phyloP scores from a whole-genome alignment of 139 green algal genomes.

The Coelastrella sp. region DNA sequence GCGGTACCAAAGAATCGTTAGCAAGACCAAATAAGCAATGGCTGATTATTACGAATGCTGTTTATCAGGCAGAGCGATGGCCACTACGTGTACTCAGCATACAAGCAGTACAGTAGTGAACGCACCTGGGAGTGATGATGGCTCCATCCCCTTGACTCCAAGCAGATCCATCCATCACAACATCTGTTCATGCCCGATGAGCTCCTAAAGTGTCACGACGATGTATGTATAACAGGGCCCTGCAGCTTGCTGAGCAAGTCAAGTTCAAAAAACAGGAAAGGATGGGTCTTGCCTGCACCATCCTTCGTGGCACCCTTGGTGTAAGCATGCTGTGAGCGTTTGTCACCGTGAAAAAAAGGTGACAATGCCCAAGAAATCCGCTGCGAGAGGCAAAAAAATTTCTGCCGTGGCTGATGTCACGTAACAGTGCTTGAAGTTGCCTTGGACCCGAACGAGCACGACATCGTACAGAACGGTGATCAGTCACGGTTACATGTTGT shows the following conservation, averaged over 20 bases:
- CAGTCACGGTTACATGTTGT: too few species aligned
- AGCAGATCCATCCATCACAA: not conserved
- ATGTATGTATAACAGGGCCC: too few species aligned
- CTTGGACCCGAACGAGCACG: too few species aligned
- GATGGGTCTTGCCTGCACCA: not conserved
- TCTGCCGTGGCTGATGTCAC: too few species aligned
- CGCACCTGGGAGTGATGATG: constrained; percentile 45
- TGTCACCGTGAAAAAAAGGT: too few species aligned
- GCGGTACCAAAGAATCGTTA: not conserved
- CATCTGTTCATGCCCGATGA: not conserved
- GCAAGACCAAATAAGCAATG: not conserved
- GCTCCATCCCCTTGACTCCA: constrained; percentile 23
- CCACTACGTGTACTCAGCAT: not conserved
- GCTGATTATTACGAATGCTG: not conserved
- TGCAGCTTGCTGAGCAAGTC: not conserved
- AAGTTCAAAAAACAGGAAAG: not conserved
- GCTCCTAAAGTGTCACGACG: too few species aligned
- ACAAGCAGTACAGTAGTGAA: constrained; percentile 11
- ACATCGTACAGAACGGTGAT: too few species aligned
- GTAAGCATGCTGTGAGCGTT: too few species aligned
- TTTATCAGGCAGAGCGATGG: too few species aligned
- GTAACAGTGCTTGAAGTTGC: too few species aligned
- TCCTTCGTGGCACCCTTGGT: not conserved
- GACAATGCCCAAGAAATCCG: too few species aligned
- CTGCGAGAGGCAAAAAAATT: too few species aligned